Conservation (phyloP, 2,329 filamentous ascomycete genomes). For the Arthrobotrys conoides region DNA sequence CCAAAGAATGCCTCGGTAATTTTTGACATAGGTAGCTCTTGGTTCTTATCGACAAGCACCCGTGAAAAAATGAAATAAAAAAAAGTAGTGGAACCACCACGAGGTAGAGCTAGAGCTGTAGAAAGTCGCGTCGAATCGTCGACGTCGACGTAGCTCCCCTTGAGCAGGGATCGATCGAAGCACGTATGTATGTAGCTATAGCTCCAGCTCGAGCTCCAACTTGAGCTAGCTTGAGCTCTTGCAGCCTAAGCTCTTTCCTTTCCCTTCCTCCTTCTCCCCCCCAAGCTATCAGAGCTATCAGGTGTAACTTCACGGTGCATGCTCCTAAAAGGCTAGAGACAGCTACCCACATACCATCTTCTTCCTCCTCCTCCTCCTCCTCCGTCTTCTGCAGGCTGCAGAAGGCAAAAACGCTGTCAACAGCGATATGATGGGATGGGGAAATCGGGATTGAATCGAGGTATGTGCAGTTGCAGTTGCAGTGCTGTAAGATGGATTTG, state of each 20-base stretch:
- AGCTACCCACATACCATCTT: constrained; percentile 4
- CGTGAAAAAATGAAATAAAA: constrained; percentile 22
- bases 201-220: not conserved
- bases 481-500: constrained; percentile 21
- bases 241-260: constrained; percentile 15
- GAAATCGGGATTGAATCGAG: constrained; percentile 23
- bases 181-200: not conserved
- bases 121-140: constrained; percentile 24
- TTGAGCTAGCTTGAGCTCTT: not conserved
- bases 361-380: no score
- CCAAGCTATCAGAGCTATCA: constrained; percentile 8
- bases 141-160: constrained; percentile 25
- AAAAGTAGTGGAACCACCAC: not conserved
- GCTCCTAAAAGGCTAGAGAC: constrained; percentile 21
- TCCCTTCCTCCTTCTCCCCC: not conserved
- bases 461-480: not conserved
- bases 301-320: constrained; percentile 12
- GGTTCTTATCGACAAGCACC: constrained; percentile 23
- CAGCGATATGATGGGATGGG: constrained; percentile 33
- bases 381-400: constrained; percentile 6
- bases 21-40: not conserved
- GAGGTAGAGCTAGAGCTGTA: not conserved
- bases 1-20: constrained; percentile 10
- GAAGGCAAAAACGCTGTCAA: constrained; percentile 2
- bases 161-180: not conserved